A percentile compares a stretch with the other conserved stretches of the same genome.
Evolutionary conservation across 208 protist species (phyloP).

Genomic region (Spongospora subterranea): DNA sequence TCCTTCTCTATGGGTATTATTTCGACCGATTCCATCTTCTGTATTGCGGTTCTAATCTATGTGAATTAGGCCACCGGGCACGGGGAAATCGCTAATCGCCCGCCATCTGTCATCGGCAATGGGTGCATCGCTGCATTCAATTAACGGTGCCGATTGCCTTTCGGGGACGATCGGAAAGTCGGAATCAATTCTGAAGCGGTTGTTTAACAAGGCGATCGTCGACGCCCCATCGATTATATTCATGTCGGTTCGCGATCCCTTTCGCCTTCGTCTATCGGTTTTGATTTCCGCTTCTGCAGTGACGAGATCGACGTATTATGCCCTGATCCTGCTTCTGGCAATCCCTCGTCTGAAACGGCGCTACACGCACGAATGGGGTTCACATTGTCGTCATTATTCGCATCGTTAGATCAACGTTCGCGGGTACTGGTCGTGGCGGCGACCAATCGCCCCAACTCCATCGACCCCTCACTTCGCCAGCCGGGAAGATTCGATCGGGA

Average conservation of each 20-base stretch:
- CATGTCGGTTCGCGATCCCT: slow-evolving; percentile 86
- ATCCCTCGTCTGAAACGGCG: neutral
- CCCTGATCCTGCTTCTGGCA: neutral
- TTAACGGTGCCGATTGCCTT: slow-evolving; percentile 99
- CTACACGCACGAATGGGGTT: neutral
- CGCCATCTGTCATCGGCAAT: slow-evolving; percentile 99
- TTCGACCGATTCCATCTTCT: neutral
- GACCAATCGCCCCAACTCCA: slow-evolving; percentile 48
- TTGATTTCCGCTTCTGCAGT: neutral
- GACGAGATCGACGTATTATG: slow-evolving; percentile 51
- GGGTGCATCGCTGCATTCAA: slow-evolving; percentile 99
- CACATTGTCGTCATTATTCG: slow-evolving; percentile 2
- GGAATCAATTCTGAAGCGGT: slow-evolving; percentile 97
- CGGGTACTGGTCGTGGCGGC: slow-evolving; percentile 97
- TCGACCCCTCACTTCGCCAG: slow-evolving; percentile 1
- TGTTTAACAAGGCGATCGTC: slow-evolving; percentile 95
- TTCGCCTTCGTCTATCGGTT: neutral
- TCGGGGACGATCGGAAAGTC: slow-evolving; percentile 99
- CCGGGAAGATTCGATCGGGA: slow-evolving; percentile 60
- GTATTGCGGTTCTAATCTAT: neutral
- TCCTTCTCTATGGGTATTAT: slow-evolving; percentile 26
- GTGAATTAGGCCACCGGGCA: slow-evolving; percentile 87
- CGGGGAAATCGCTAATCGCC: slow-evolving; percentile 98
- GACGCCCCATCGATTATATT: slow-evolving; percentile 99
- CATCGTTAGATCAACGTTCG: slow-evolving; percentile 76